These are phyloP conservation scores for Rhynchospora tenuis DNA, from an alignment of 176 grass and related monocot species.

Conservation along the genomic window DNA sequence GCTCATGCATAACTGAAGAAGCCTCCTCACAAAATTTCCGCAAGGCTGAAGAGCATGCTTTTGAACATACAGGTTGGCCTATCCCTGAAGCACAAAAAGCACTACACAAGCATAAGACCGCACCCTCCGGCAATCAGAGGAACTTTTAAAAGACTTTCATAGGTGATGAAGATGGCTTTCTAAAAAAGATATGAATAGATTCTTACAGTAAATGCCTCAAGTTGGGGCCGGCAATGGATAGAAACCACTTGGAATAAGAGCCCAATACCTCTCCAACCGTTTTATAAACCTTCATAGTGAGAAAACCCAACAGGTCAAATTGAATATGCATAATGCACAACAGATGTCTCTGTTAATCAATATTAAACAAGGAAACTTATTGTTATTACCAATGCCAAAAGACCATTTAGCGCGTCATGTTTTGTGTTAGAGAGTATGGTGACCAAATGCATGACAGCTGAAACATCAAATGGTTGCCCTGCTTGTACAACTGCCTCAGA, in stretches of 20 bases:
- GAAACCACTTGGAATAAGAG: slow-evolving; percentile 94
- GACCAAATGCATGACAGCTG: slow-evolving; percentile 76
- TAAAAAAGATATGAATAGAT: slow-evolving; percentile 12
- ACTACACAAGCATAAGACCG: slow-evolving; percentile 23
- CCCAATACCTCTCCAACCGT: slow-evolving; percentile 80
- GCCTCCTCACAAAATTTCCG: slow-evolving; percentile 94
- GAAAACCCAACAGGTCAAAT: slow-evolving; percentile 24
- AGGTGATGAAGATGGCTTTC: not conserved
- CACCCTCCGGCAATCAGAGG: not conserved
- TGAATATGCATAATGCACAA: slow-evolving; percentile 22
- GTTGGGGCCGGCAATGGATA: slow-evolving; percentile 45
- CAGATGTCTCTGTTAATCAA: not conserved
- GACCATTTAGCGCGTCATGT: slow-evolving; percentile 52
- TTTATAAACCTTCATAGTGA: slow-evolving; percentile 75
- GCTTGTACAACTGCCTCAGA: slow-evolving; percentile 69
- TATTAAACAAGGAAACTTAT: not conserved
- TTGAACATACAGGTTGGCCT: slow-evolving; percentile 63
- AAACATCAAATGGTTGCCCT: slow-evolving; percentile 61
- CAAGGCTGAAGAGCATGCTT: slow-evolving; percentile 78
- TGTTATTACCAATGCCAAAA: slow-evolving; percentile 58
- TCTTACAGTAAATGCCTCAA: slow-evolving; percentile 84
- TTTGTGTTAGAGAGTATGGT: slow-evolving; percentile 60
- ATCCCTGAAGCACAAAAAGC: slow-evolving; percentile 92
- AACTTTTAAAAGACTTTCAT: not conserved
- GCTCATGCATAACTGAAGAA: slow-evolving; percentile 61